Percentiles rank a stretch among this genome's conserved stretches.
These are phyloP conservation scores for Anthostomella pinea DNA, from an alignment of 2,329 filamentous ascomycete species.

Conservation along the genomic window DNA sequence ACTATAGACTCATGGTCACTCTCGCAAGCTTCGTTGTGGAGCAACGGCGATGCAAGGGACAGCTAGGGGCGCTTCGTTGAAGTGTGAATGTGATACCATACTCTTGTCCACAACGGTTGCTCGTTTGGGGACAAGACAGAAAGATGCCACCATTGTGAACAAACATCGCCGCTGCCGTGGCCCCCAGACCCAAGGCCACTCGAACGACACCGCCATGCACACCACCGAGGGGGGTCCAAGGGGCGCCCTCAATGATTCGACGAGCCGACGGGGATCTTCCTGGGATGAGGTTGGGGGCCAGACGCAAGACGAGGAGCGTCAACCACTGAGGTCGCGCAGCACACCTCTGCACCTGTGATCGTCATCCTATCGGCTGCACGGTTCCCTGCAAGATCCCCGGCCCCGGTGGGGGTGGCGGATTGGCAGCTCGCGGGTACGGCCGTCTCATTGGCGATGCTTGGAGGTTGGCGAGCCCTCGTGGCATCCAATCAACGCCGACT, in stretches of 20 bases:
- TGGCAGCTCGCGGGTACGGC: slow-evolving; percentile 15
- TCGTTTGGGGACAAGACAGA: no score
- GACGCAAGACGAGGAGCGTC: slow-evolving; percentile 10
- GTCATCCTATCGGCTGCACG: slow-evolving; percentile 16
- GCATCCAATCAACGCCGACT: slow-evolving; percentile 2
- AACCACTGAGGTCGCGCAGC: slow-evolving; percentile 21
- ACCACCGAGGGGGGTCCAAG: slow-evolving; percentile 1
- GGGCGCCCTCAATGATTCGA: slow-evolving; percentile 14
- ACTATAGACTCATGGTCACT: not conserved
- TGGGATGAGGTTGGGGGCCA: slow-evolving; percentile 12
- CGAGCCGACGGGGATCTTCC: slow-evolving; percentile 13
- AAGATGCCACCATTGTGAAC: no score
- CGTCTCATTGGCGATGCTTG: slow-evolving; percentile 21
- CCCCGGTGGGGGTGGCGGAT: slow-evolving; percentile 4
- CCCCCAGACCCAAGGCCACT: no score
- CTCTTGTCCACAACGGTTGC: no score
- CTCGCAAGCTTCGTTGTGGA: not conserved
- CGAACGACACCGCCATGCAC: not conserved
- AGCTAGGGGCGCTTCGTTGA: not conserved
- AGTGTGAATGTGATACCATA: not conserved
- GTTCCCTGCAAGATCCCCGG: slow-evolving; percentile 15
- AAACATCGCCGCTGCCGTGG: no score
- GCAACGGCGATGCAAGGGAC: not conserved
- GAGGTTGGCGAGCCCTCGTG: not conserved
- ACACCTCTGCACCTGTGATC: slow-evolving; percentile 15